Conservation (phyloP, 2,329 filamentous ascomycete genomes). For the Hypoxylon rubiginosum region DNA sequence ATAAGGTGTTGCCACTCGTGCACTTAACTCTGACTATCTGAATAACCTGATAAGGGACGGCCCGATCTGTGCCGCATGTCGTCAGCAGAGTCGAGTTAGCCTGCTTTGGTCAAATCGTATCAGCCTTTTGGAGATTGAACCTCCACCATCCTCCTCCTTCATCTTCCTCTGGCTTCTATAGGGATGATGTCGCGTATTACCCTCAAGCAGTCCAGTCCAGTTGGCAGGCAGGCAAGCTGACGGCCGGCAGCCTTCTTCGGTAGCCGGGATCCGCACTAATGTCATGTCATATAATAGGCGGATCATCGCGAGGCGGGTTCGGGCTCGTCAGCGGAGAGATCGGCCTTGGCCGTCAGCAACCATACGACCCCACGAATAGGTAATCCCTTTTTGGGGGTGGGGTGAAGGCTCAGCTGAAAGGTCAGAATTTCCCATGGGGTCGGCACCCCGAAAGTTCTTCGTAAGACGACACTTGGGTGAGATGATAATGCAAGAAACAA, state of each 20-base stretch:
- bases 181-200: conserved; percentile 35
- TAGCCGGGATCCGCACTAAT: conserved; percentile 33
- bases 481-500: conserved; percentile 29
- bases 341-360: conserved; percentile 39
- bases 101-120: background rate
- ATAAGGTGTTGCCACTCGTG: conserved; percentile 38
- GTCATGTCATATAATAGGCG: conserved; percentile 12
- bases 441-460: conserved; percentile 37
- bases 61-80: conserved; percentile 38
- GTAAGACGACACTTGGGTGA: conserved; percentile 32
- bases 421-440: conserved; percentile 40
- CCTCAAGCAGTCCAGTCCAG: conserved; percentile 31
- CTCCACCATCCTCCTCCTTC: conserved; percentile 16
- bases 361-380: conserved; percentile 41
- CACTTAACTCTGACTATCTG: conserved; percentile 38
- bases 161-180: conserved; percentile 20
- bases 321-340: conserved; percentile 36
- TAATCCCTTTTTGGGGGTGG: conserved; percentile 24
- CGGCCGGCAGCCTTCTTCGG: conserved; percentile 25
- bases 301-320: conserved; percentile 40
- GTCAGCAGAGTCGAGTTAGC: conserved; percentile 29
- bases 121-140: background rate
- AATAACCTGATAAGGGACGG: conserved; percentile 42
- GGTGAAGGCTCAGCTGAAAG: conserved; percentile 42
- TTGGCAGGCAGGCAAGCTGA: conserved; percentile 29